Conservation (phyloP, 2,329 filamentous ascomycete genomes). For the Celoporthe dispersa region DNA sequence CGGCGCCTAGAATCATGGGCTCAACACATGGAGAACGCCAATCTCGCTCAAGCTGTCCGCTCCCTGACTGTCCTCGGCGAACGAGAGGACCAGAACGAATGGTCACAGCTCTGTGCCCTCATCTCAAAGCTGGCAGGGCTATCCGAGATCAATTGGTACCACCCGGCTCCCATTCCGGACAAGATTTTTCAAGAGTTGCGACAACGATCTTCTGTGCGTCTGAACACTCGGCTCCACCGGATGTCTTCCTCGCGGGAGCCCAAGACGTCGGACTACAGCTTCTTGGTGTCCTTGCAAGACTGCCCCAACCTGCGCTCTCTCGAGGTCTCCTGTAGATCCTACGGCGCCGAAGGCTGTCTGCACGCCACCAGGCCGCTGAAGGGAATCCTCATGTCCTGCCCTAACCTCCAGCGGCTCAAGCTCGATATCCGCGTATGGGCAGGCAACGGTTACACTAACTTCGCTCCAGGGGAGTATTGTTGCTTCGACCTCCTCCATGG, state of each 20-base stretch:
- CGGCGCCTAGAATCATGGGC: neutral
- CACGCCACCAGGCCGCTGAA: neutral
- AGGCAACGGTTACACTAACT: neutral
- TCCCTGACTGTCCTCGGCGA: neutral
- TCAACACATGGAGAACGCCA: neutral
- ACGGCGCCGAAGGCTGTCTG: neutral
- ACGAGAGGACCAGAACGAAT: neutral
- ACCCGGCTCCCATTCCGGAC: neutral
- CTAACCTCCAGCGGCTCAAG: conserved; percentile 4
- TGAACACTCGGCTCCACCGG: neutral
- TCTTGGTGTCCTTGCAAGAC: neutral
- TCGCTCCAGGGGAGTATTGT: neutral
- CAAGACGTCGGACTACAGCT: neutral
- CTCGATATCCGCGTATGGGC: neutral
- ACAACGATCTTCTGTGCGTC: neutral
- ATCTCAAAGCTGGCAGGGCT: neutral
- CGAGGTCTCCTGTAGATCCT: neutral
- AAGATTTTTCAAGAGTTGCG: neutral
- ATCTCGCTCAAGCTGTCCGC: neutral
- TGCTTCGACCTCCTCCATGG: neutral
- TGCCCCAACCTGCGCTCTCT: conserved; percentile 1
- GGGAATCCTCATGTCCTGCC: conserved; percentile 7
- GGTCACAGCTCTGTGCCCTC: neutral
- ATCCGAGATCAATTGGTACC: neutral
- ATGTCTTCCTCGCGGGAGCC: too few species aligned